Conservation (phyloP, 1,139 yeast species). For the Spathaspora sp. region DNA sequence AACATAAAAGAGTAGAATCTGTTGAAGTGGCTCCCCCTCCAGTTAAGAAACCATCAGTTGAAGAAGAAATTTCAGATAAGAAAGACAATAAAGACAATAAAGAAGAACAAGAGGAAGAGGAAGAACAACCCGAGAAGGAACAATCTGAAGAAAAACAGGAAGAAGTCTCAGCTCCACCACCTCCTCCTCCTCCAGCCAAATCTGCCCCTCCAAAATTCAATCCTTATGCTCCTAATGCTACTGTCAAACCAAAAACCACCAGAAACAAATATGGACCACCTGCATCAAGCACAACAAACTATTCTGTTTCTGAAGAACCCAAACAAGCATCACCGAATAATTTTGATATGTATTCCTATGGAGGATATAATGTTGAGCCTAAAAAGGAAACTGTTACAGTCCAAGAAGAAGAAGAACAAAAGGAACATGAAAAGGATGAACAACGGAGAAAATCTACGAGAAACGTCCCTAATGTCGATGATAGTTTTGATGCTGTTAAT, state of each 20-base stretch:
- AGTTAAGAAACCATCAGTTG: neutral
- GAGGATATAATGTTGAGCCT: constrained; percentile 13
- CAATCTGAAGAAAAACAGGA: neutral
- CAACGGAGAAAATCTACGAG: constrained; percentile 4
- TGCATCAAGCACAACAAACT: constrained; percentile 15
- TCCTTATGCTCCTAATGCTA: constrained; percentile 42
- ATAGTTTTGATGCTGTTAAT: constrained; percentile 34
- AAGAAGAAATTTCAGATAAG: neutral
- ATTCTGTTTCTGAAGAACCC: constrained; percentile 12
- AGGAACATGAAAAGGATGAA: neutral
- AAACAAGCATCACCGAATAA: constrained; percentile 8
- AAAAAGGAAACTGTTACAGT: constrained; percentile 9
- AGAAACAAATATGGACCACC: constrained; percentile 12
- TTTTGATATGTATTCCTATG: constrained; percentile 40
- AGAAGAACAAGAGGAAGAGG: constrained; percentile 3
- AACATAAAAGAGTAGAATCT: neutral
- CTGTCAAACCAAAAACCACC: constrained; percentile 13
- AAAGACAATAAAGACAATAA: neutral
- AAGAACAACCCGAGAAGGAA: constrained; percentile 7
- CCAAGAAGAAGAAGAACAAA: constrained; percentile 1
- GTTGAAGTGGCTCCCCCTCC: neutral
- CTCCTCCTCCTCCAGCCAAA: constrained; percentile 9
- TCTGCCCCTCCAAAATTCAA: constrained; percentile 22
- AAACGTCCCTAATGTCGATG: constrained; percentile 24
- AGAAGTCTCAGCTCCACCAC: constrained; percentile 7